phyloP scores from a whole-genome alignment of 2,329 filamentous ascomycete species.

The Botrytis elliptica region DNA sequence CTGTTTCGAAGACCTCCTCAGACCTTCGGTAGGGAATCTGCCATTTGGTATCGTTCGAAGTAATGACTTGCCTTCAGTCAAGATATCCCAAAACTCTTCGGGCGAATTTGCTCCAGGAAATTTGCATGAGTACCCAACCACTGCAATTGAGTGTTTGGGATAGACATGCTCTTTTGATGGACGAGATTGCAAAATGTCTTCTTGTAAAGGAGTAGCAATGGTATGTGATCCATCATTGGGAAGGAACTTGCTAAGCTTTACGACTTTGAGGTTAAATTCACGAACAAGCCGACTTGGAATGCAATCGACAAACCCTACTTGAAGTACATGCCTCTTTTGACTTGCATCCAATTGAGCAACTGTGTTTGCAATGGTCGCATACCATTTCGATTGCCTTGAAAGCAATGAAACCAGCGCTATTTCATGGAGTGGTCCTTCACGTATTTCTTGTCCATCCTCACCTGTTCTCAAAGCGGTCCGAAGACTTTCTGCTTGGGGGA shows the following conservation, averaged over 20 bases:
- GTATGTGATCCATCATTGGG: not conserved
- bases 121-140: slow-evolving; percentile 43
- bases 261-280: slow-evolving; percentile 11
- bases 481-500: not conserved
- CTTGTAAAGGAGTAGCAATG: not conserved
- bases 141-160: slow-evolving; percentile 32
- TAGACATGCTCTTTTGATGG: slow-evolving; percentile 3
- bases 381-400: not conserved
- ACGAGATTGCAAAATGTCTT: not conserved
- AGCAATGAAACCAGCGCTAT: not conserved
- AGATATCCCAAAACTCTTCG: slow-evolving; percentile 50
- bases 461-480: not conserved
- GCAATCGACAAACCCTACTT: not conserved
- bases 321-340: not conserved
- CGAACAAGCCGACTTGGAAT: slow-evolving; percentile 10
- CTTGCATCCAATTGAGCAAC: slow-evolving; percentile 18
- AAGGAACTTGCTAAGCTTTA: not conserved
- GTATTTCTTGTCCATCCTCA: slow-evolving; percentile 1
- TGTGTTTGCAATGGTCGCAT: not conserved
- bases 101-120: slow-evolving; percentile 44
- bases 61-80: slow-evolving; percentile 32
- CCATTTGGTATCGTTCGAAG: slow-evolving; percentile 12
- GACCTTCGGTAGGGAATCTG: slow-evolving; percentile 44
- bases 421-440: not conserved
- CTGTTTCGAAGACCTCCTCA: not conserved